Evolutionary conservation across 2,329 filamentous ascomycete genomes (phyloP).

Genomic region (Coleophoma cylindrospora): DNA sequence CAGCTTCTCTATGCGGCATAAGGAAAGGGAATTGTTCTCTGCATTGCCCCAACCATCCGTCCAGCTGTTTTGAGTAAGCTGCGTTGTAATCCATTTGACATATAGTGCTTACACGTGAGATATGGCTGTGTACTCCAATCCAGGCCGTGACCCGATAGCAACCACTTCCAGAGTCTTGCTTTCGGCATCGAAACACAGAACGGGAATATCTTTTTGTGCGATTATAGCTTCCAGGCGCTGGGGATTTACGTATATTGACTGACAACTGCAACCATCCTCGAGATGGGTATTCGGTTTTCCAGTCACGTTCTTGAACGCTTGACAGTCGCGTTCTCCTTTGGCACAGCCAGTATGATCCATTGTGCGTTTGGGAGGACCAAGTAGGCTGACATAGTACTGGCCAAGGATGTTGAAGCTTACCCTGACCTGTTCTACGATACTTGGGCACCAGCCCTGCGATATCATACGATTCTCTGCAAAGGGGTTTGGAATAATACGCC

Average conservation of each 20-base stretch:
- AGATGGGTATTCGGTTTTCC: constrained; percentile 2
- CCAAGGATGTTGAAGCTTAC: constrained; percentile 1
- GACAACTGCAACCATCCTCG: constrained; percentile 5
- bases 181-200: constrained; percentile 2
- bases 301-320: neutral
- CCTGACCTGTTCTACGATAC: constrained; percentile 4
- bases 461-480: constrained; percentile 5
- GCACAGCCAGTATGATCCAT: constrained; percentile 7
- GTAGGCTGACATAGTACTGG: constrained; percentile 7
- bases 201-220: constrained; percentile 4
- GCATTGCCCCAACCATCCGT: constrained; percentile 7
- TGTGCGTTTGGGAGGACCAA: constrained; percentile 4
- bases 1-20: constrained; percentile 2
- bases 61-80: neutral
- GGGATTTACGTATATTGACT: neutral
- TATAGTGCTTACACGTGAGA: constrained; percentile 7
- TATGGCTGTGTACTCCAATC: constrained; percentile 7
- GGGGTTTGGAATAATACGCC: constrained; percentile 2
- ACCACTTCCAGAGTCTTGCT: neutral
- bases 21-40: constrained; percentile 4
- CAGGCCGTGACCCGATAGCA: neutral
- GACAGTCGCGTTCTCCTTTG: constrained; percentile 2
- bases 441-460: constrained; percentile 7
- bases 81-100: neutral
- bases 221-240: constrained; percentile 1